These are phyloP conservation scores for Catunica adiposa DNA, from an alignment of 2,329 filamentous ascomycete species.

Conservation along the genomic window DNA sequence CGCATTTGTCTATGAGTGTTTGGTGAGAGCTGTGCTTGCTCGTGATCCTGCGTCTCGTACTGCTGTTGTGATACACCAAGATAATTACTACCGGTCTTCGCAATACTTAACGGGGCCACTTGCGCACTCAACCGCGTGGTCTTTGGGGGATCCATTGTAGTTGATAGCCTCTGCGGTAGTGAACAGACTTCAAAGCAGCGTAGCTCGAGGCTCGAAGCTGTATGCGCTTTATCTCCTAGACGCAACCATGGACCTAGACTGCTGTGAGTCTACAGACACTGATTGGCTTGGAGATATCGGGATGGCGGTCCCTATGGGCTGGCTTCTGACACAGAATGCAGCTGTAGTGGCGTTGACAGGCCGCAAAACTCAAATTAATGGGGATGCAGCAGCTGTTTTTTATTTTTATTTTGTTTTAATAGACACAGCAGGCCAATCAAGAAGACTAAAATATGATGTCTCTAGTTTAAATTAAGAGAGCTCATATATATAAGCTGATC, in stretches of 20 bases:
- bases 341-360: no score
- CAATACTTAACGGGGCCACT: constrained; percentile 41
- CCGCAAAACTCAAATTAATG: no score
- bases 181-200: background rate
- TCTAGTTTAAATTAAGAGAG: no score
- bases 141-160: constrained; percentile 19
- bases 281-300: background rate
- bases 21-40: background rate
- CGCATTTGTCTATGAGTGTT: background rate
- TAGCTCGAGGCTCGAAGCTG: constrained; percentile 11
- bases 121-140: constrained; percentile 40
- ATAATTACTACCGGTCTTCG: constrained; percentile 23
- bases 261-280: no score
- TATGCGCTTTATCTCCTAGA: background rate
- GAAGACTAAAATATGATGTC: no score
- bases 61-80: constrained; percentile 5
- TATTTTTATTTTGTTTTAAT: no score
- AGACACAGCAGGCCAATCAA: no score
- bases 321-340: background rate
- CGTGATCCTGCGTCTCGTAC: background rate
- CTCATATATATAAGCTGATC: no score
- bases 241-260: constrained; percentile 4
- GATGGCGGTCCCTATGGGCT: background rate
- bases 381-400: no score
- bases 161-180: constrained; percentile 1